Base-by-base conservation (phyloP, 2,329 filamentous ascomycete species). In the Aspergillus brasiliensis region DNA sequence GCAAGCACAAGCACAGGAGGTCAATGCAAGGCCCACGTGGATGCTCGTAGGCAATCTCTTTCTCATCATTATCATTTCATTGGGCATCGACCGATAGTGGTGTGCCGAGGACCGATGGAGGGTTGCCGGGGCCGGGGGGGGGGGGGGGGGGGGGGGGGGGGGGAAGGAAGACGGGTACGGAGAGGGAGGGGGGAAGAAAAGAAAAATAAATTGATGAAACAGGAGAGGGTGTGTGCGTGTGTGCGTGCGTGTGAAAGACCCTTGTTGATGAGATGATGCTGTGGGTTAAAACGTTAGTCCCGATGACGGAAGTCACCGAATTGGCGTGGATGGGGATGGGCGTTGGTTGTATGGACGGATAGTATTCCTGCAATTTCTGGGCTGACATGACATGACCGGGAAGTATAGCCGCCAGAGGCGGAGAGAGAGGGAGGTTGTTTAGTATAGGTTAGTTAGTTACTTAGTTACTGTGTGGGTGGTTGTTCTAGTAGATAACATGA, bases 11-110 rank as follows among this genome's bases (percentile, higher is more conserved):
- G n/a, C n/a, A n/a, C n/a, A n/a, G 55, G 27, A 60, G 62, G 62
- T 58, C 62, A 60, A 62, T 65, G 60, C 61, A 65, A 58, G 40
- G 42, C 63, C 59, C 62, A 65, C 63, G 63, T 63, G 63, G 59
- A 61, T 51, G n/a, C n/a, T n/a, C n/a, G n/a, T n/a, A n/a, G n/a
- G n/a, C n/a, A n/a, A n/a, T n/a, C n/a, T n/a, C n/a, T n/a, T n/a
- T n/a, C n/a, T n/a, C n/a, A n/a, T n/a, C n/a, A n/a, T n/a, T n/a
- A n/a, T n/a, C n/a, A n/a, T n/a, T 10, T n/a, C 44, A 49, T 47
- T 51, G 46, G 23, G 17, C 27, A n/a, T n/a, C 40, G 49, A 38
- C 10, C 51, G 27, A n/a, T n/a, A 31, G 11, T 11, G 54, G 34
- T n/a, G 42, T 40, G 55, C n/a, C 19, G 47, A 42, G 42, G 40